Base-by-base conservation (phyloP, 306 rosid genomes). In the Quercus glauca region DNA sequence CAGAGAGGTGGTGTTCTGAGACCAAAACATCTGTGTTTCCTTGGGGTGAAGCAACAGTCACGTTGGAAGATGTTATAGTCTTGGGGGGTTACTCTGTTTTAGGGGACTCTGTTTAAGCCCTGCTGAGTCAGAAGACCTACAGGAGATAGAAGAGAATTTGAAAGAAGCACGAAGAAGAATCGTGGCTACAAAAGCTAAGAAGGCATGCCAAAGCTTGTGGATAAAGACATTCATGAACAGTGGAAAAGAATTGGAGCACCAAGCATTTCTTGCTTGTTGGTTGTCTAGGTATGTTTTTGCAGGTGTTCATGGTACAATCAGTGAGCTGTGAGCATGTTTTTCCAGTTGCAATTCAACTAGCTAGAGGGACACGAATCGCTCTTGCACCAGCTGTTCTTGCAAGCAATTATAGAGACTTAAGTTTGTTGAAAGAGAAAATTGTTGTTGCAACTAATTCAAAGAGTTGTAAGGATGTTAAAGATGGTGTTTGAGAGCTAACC, bases 21-120 rank as follows among this genome's bases (percentile, higher is more conserved):
- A 86, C 89, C 7, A 90, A 86, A 1, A 85, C 87, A 0, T 85
- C 85, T 14, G 29, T 86, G 19, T 90, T 88, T 61, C 81, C 91
- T 0, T 88, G 90, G 90, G 91, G 76, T 37, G 92, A 86, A 79
- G 89, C 87, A 12, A 85, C 91, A 0, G 78, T 90, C 71, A 87
- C 92, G 0, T 76, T 91, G 82, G 92, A 91, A 76, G 95, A 91
- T 80, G 69, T 87, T 1, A 76, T 84, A 84, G 65, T 88, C 31
- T 68, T 78, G 17, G 77, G 82, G 4, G 76, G 82, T 7, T 82
- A 28, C 43, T 74, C 79, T 3, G 79, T 82, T 63, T 73, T 77
- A 53, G 85, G 82, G 0, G 71, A 73, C 71, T 77, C 79, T 73
- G 52, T 73, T 55, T 56, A 0, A 41, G 58, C 7, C 75, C 64